phyloP scores from a whole-genome alignment of 208 protist genomes.

The Lotmaria passim region DNA sequence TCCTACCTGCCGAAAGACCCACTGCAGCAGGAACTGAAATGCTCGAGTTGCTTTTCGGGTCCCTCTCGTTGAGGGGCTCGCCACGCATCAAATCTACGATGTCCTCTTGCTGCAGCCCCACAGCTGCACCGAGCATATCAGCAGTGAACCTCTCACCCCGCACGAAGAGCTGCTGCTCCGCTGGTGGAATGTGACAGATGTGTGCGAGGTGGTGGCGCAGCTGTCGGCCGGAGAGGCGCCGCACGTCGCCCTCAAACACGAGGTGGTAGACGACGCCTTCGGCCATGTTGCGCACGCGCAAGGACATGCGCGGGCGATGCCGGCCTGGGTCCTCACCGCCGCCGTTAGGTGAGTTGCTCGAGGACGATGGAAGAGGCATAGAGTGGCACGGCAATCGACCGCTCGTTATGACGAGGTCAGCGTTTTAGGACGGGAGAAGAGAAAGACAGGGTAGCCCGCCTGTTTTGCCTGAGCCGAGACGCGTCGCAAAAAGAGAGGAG shows the following conservation, averaged over 20 bases:
- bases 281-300: constrained; percentile 53
- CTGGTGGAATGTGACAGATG: constrained; percentile 45
- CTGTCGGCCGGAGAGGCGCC: constrained; percentile 46
- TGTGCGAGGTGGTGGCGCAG: constrained; percentile 51
- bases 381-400: too few species aligned
- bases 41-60: too few species aligned
- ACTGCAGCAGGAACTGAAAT: too few species aligned
- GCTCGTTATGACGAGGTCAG: too few species aligned
- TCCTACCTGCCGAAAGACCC: too few species aligned
- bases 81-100: constrained; percentile 10
- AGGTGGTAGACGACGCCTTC: constrained; percentile 64
- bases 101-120: constrained; percentile 25
- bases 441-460: constrained; percentile 16
- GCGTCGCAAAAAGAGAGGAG: too few species aligned
- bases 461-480: too few species aligned
- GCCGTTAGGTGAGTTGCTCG: not conserved
- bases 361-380: too few species aligned
- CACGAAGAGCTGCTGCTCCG: constrained; percentile 42
- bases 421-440: not conserved
- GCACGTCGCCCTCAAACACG: constrained; percentile 62
- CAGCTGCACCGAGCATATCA: constrained; percentile 14
- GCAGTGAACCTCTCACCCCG: constrained; percentile 3
- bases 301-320: constrained; percentile 22
- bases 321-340: too few species aligned
- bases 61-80: not conserved